Base-by-base conservation (phyloP, 2,329 filamentous ascomycete genomes). In the Botryotinia convoluta region DNA sequence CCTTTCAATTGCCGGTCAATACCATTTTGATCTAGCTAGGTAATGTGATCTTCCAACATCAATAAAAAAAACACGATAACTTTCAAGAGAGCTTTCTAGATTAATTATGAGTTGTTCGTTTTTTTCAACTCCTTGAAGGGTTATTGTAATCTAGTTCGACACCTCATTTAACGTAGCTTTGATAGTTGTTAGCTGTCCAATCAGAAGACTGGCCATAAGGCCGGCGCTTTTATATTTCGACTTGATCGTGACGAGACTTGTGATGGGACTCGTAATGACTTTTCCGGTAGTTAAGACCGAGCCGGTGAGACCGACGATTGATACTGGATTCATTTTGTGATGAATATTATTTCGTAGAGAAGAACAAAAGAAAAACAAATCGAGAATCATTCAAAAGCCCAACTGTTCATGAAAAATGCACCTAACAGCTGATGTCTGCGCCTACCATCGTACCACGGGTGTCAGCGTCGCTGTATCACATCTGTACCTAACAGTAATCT, bases 61-160 rank as follows among this genome's bases (percentile, higher is more conserved):
- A 35, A 37, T 8, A 62, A 22, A 9, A 9, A 71, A 18, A n/a
- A 71, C 22, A 12, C 54, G 29, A 29, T 29, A 63, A 20, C 59
- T 39, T 35, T 32, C 44, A 2, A 63, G 18, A 22, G 69, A 71
- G 29, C 37, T 48, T 20, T 64, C 20, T 9, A 71, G 32, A 51
- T 71, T 42, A 37, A 42, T 5, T 42, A 64, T 32, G 26, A 71
- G 69, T 39, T 71, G 69, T 29, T 71, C 44, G 12, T 54, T 44
- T n/a, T 29, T 35, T 1, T 14, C 32, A 26, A 42, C 35, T 8
- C 44, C 32, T 7, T 22, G 57, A 5, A 71, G 44, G 42, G 44
- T 44, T 5, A 29, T 45, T 3, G 37, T 16, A 14, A 60, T 60
- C 59, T 44, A 71, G 8, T 48, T 16, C 29, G 44, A 37, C 8